Evolutionary conservation across 2,329 filamentous ascomycete species (phyloP), one percentile per base, ranked within the genome.

Genomic region (Cordyceps militaris): DNA sequence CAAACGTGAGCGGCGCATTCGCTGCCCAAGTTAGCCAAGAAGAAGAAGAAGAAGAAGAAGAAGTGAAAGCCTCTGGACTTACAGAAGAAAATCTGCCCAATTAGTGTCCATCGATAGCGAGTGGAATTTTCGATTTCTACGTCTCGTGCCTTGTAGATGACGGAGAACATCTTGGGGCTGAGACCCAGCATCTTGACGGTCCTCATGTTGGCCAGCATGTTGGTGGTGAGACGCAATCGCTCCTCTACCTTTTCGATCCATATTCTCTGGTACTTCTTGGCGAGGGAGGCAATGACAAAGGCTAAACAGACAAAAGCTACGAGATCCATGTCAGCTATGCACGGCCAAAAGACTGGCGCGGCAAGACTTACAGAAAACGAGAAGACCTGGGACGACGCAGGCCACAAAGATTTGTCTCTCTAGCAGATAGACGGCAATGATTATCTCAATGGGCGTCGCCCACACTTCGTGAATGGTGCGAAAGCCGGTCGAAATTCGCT

Each of bases 401-500:
- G 76, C 76, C 1, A 70, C 66, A 0, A 77, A 77, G 3, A 81
- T 64, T 49, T 79, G 71, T 10, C 65, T 64, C 16, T 77, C 69
- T 0, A 83, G 64, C 0, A 82, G 65, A 61, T 71, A 82, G 26
- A 76, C 70, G 1, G 74, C 74, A 16, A 80, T 50, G 1, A 61
- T 69, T 21, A 77, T 72, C 58, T 80, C 74, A 0, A 79, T 62
- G 1, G 69, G 54, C 34, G 66, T 71, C 1, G 70, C 72, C 74
- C 74, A 76, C 2, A 72, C 57, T 24, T 77, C 74, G 51, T 77
- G 76, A 30, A 75, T 60, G 0, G 62, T 67, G n/a, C 66, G 63
- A 47, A 72, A 69, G 0, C 71, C 71, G 0, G 64, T 61, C 2
- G 65, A 65, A 11, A 78, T 71, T 0, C 71, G 68, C 54, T 75